Conservation (phyloP, 1,139 yeast species). For the Diutina sp. region DNA sequence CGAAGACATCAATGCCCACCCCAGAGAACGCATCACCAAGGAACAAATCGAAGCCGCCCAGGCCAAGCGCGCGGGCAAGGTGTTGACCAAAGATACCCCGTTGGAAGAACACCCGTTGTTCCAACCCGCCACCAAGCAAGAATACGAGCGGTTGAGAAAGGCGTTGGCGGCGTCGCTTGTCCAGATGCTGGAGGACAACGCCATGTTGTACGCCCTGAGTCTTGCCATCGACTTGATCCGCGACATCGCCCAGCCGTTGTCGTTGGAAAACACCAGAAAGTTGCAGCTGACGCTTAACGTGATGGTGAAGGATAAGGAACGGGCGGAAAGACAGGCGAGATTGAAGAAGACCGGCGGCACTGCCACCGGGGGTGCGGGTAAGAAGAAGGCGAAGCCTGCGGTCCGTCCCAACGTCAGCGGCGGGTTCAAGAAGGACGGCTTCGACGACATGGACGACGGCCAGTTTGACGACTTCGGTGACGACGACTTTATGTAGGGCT, state of each 20-base stretch:
- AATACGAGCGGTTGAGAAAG: constrained; percentile 75
- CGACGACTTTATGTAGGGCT: constrained; percentile 77
- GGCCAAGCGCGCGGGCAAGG: constrained; percentile 20
- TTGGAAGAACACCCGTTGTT: constrained; percentile 66
- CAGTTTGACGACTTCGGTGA: constrained; percentile 50
- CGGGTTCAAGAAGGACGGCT: constrained; percentile 64
- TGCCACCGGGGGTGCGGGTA: constrained; percentile 88
- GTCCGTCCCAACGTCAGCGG: constrained; percentile 58
- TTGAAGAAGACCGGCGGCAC: constrained; percentile 73
- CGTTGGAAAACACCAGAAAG: constrained; percentile 74
- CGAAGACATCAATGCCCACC: constrained; percentile 42
- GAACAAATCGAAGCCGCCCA: constrained; percentile 28
- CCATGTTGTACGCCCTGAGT: constrained; percentile 56
- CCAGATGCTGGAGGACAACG: constrained; percentile 47
- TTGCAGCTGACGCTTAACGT: constrained; percentile 79
- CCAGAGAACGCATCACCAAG: constrained; percentile 35
- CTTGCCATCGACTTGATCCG: constrained; percentile 80
- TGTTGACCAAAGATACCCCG: constrained; percentile 54
- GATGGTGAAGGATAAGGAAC: constrained; percentile 72
- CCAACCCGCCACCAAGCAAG: constrained; percentile 67
- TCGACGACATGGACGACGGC: constrained; percentile 40
- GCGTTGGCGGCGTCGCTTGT: constrained; percentile 58
- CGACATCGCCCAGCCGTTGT: constrained; percentile 70
- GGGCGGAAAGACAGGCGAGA: constrained; percentile 78
- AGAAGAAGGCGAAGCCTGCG: constrained; percentile 77